phyloP scores from a whole-genome alignment of 495 filamentous ascomycete species.

The Penicillium tannophilum region DNA sequence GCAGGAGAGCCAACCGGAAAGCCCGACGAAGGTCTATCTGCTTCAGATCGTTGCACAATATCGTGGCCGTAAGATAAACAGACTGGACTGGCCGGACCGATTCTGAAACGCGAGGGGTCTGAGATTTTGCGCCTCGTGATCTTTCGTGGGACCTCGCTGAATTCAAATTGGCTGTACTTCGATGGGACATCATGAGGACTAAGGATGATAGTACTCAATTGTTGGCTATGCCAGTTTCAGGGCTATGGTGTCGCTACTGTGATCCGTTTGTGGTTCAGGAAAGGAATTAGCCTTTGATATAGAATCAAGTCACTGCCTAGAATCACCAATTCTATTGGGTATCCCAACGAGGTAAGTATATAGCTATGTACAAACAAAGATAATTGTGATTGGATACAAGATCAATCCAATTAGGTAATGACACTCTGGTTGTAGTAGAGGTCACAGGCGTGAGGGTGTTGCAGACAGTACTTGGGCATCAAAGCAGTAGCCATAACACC shows the following conservation, averaged over 20 bases:
- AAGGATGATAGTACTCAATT: too few relatives aligned
- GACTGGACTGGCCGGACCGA: constrained; percentile 9
- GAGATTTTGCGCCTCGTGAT: constrained; percentile 13
- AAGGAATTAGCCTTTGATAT: neutral
- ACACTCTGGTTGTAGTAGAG: constrained; percentile 52
- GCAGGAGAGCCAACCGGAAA: neutral
- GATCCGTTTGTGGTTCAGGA: neutral
- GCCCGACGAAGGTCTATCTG: neutral
- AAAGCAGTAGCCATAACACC: constrained; percentile 50
- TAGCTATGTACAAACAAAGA: constrained; percentile 3
- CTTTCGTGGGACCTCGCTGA: neutral
- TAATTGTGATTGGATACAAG: neutral
- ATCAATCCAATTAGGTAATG: constrained; percentile 16
- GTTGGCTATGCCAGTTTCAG: too few relatives aligned
- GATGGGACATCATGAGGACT: too few relatives aligned
- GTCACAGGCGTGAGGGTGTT: constrained; percentile 60
- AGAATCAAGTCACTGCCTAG: neutral
- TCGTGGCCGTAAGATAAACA: neutral
- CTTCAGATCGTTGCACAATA: constrained; percentile 8
- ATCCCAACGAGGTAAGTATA: constrained; percentile 8
- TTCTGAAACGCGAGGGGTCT: constrained; percentile 17
- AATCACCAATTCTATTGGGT: constrained; percentile 19
- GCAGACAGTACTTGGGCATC: constrained; percentile 57
- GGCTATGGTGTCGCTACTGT: too few relatives aligned
- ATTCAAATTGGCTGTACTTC: neutral